A percentile compares a stretch with the other conserved stretches of the same genome.
phyloP scores from a whole-genome alignment of 345 rosid genomes.

The Dipteronia dyeriana region DNA sequence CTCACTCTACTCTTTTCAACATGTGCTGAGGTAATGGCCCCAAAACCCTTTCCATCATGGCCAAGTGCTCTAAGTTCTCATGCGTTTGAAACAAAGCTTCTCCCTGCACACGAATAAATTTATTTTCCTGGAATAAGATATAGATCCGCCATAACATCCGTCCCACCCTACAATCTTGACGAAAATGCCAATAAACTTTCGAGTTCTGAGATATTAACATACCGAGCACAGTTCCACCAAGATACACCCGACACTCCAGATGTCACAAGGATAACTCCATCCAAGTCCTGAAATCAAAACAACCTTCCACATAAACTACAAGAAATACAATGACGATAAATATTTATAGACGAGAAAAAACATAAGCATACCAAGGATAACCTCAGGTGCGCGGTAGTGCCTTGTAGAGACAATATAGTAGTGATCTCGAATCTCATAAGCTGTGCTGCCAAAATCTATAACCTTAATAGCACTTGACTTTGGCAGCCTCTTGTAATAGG shows the following conservation, averaged over 20 bases:
- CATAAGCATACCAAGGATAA: slow-evolving; percentile 56
- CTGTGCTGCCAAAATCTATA: slow-evolving; percentile 78
- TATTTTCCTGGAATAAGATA: neutral
- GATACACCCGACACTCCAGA: slow-evolving; percentile 79
- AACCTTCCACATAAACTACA: slow-evolving; percentile 14
- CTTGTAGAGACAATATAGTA: slow-evolving; percentile 69
- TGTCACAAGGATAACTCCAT: slow-evolving; percentile 69
- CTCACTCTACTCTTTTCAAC: slow-evolving; percentile 60
- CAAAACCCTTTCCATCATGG: slow-evolving; percentile 77
- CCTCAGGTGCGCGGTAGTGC: slow-evolving; percentile 82
- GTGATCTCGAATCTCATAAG: slow-evolving; percentile 56
- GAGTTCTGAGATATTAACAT: slow-evolving; percentile 16
- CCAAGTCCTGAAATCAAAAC: slow-evolving; percentile 54
- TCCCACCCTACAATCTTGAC: neutral
- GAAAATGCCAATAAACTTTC: neutral
- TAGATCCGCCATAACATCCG: neutral
- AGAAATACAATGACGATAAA: neutral
- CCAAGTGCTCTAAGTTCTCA: slow-evolving; percentile 72
- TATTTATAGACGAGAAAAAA: neutral
- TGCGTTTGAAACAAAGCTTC: slow-evolving; percentile 77
- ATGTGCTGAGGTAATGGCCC: slow-evolving; percentile 68
- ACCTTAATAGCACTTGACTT: slow-evolving; percentile 76
- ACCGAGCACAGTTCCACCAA: slow-evolving; percentile 76
- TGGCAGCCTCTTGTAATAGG: slow-evolving; percentile 55
- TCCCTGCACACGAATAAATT: slow-evolving; percentile 42